Evolutionary conservation across 129 eudicot species (phyloP), one percentile per base, ranked within the genome.

Genomic region (Centella asiatica): DNA sequence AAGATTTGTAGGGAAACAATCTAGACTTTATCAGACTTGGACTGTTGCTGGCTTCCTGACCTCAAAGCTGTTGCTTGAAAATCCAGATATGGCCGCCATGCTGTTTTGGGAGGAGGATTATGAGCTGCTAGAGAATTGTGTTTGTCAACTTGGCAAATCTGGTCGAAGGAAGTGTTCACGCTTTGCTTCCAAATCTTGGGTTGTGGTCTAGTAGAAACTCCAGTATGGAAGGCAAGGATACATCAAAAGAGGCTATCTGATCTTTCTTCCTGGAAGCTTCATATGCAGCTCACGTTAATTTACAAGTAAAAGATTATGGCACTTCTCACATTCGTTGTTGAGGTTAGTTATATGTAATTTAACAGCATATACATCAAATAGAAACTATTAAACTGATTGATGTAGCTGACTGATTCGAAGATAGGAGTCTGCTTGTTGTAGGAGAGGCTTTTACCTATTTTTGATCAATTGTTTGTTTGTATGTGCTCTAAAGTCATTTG

Each of bases 1-100:
- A 57, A 83, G 87, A 57, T 89, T 89, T 49, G 65, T 85, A 10
- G 97, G 97, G 56, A 89, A 89, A 64, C 97, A 89, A 72, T 78
- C 97, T 28, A 79, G 92, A 33, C 79, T 83, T 36, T 62, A 77
- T 66, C 97, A 89, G 65, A 89, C 97, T 39, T 89, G 97, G 97
- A 89, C 95, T 20, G 74, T 85, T 54, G 97, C 92, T 6, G 97
- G 97, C 22, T 89, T 77, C 36, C 48, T 89, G 56, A 85, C 95
- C 52, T 83, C 97, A 26, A 89, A 85, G 65, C 71, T 85, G 90
- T 76, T 89, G 28, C 54, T 83, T 73, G 83, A 85, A 33, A 85
- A 80, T 63, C 90, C 84, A 6, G 95, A 85, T 50, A 58, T 75
- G 80, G 88, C 97, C 0, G 82, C 95, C 50, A 39, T 52, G 67